Evolutionary conservation across 768 basidiomycete species (phyloP).

Genomic region (Boletus rex-veris): DNA sequence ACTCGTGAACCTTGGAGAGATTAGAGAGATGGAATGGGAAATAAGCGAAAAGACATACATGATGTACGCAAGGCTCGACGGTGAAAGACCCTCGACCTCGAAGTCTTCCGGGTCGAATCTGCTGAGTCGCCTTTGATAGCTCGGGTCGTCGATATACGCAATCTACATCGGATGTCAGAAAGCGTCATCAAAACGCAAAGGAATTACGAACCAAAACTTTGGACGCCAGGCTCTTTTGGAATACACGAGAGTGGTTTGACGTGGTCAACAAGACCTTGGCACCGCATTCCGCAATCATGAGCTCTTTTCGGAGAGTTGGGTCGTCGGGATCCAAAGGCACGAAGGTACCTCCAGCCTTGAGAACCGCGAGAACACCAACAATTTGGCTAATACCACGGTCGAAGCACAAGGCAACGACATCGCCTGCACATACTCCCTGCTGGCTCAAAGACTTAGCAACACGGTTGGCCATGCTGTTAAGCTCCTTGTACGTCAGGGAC

Average conservation of each 20-base stretch:
- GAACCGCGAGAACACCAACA: slow-evolving; percentile 29
- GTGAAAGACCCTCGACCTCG: slow-evolving; percentile 16
- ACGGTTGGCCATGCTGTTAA: slow-evolving; percentile 32
- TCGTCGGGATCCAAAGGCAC: slow-evolving; percentile 29
- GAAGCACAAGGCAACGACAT: slow-evolving; percentile 28
- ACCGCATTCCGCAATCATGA: slow-evolving; percentile 26
- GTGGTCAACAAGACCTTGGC: slow-evolving; percentile 28
- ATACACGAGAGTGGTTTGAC: slow-evolving; percentile 21
- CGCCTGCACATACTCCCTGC: slow-evolving; percentile 24
- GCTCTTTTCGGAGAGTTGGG: slow-evolving; percentile 28
- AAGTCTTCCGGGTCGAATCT: slow-evolving; percentile 17
- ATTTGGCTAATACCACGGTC: slow-evolving; percentile 30
- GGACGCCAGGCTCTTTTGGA: slow-evolving; percentile 21
- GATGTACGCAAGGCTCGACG: slow-evolving; percentile 25
- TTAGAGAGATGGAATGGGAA: not conserved
- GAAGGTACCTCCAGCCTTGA: slow-evolving; percentile 30
- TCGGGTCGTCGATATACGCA: slow-evolving; percentile 28
- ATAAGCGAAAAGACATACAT: slow-evolving; percentile 17
- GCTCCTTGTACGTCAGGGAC: slow-evolving; percentile 29
- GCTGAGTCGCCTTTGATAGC: slow-evolving; percentile 23
- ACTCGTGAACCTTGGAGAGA: slow-evolving; percentile 16
- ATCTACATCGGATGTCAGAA: slow-evolving; percentile 13
- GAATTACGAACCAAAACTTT: slow-evolving; percentile 19
- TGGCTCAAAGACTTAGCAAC: slow-evolving; percentile 28
- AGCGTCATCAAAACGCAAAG: not conserved